These are phyloP conservation scores for Erythrophleum ivorense DNA, from an alignment of 331 rosid species.

Conservation along the genomic window DNA sequence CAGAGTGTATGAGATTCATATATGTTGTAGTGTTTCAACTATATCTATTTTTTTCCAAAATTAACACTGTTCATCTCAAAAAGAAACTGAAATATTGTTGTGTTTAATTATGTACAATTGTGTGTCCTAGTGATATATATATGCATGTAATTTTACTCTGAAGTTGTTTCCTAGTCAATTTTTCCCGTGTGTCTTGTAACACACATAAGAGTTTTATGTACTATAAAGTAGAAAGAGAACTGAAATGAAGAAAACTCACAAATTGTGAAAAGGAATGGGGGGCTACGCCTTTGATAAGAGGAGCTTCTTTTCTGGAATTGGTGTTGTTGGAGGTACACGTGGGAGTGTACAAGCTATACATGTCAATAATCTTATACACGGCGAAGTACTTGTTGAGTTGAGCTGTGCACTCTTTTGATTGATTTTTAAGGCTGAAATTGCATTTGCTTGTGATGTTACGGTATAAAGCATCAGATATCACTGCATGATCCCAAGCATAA, in stretches of 20 bases:
- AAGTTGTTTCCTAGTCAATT: no score
- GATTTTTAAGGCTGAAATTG: conserved; percentile 52
- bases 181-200: no score
- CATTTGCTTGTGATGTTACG: conserved; percentile 54
- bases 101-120: no score
- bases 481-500: conserved; percentile 93
- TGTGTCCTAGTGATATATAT: no score
- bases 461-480: conserved; percentile 71
- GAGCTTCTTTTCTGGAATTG: conserved; percentile 16
- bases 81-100: no score
- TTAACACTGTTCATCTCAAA: no score
- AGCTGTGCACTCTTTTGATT: conserved; percentile 36
- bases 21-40: no score
- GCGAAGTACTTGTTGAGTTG: conserved; percentile 50
- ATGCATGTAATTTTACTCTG: no score
- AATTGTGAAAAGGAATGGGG: conserved; percentile 48
- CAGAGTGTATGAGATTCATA: no score
- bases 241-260: conserved; percentile 49
- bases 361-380: conserved; percentile 65
- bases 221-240: background rate
- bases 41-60: no score
- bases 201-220: no score
- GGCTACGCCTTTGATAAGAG: conserved; percentile 38
- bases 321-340: conserved; percentile 43
- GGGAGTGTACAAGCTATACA: conserved; percentile 83